Conservation (phyloP, 805 yeast species). For the Yarrowia yakushimensis region DNA sequence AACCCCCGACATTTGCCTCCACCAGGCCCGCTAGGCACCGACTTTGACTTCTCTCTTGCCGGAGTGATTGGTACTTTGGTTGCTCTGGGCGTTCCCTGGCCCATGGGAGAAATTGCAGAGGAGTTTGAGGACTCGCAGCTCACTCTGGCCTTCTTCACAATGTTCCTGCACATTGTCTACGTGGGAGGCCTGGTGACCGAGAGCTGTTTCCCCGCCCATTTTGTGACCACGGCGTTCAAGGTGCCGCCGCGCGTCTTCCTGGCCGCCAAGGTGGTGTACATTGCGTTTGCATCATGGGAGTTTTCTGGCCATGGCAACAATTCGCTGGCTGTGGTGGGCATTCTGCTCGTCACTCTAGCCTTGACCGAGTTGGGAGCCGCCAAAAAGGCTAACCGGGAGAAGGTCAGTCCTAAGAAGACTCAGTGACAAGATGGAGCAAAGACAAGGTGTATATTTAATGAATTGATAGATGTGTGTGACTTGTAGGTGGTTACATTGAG, state of each 20-base stretch:
- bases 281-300: background rate
- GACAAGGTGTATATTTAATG: too few species aligned
- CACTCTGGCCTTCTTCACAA: background rate
- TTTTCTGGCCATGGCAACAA: background rate
- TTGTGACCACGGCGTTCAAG: background rate
- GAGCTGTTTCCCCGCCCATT: background rate
- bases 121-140: background rate
- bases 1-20: background rate
- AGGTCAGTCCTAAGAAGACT: too few species aligned
- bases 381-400: background rate
- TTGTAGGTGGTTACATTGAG: too few species aligned
- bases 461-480: too few species aligned
- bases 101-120: slow-evolving; percentile 5
- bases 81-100: background rate
- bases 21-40: background rate
- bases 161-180: slow-evolving; percentile 1
- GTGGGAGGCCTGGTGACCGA: background rate
- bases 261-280: background rate
- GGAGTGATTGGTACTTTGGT: background rate
- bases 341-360: background rate
- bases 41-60: background rate
- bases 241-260: background rate
- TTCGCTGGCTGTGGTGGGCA: background rate
- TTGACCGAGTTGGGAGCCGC: background rate
- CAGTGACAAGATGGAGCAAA: background rate